Percentiles rank a stretch among this genome's conserved stretches.
phyloP scores from a whole-genome alignment of 768 basidiomycete species.

The Omphalotus guepiniiformis region DNA sequence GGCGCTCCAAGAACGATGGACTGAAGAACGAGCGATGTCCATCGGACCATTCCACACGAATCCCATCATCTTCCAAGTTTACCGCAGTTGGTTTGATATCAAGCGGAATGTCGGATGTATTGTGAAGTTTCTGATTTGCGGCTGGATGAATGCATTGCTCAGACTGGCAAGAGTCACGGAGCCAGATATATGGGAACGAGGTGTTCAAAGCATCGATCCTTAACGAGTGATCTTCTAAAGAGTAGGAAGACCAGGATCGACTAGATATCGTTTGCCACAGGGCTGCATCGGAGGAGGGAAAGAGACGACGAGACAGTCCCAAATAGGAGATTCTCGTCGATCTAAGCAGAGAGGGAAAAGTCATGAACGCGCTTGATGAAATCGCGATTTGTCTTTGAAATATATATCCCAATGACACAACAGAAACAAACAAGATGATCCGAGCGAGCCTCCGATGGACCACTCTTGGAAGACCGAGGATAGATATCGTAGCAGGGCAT shows the following conservation, averaged over 20 bases:
- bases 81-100: conserved; percentile 44
- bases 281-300: no score
- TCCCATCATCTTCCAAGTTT: conserved; percentile 28
- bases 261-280: no score
- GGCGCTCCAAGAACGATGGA: conserved; percentile 42
- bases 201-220: conserved; percentile 25
- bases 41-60: conserved; percentile 46
- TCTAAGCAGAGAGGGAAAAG: no score
- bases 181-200: conserved; percentile 66
- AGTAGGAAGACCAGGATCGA: not conserved
- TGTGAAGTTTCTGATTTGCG: conserved; percentile 72
- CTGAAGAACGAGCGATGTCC: conserved; percentile 58
- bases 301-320: no score
- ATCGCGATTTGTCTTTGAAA: no score
- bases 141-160: conserved; percentile 70
- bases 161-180: conserved; percentile 83
- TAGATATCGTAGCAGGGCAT: no score
- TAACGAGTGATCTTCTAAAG: not conserved
- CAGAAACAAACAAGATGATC: no score
- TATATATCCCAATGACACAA: no score
- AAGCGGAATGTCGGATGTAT: conserved; percentile 58
- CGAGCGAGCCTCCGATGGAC: no score
- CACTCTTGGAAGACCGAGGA: no score
- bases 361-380: no score
- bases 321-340: no score